Evolutionary conservation across 208 protist genomes (phyloP).

Genomic region (Acanthamoeba castellanii): DNA sequence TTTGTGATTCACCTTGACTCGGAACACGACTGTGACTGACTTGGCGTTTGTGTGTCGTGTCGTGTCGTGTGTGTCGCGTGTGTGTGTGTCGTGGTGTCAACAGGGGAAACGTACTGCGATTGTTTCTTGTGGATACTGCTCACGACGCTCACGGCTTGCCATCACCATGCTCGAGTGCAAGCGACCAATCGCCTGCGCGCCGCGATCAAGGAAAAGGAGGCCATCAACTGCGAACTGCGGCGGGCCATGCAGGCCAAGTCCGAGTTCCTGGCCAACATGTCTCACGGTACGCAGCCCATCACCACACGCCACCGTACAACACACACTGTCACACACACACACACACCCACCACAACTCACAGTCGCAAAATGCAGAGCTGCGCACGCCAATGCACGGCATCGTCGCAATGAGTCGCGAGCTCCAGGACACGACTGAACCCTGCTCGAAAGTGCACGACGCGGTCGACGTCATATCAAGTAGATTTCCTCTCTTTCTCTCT

Average conservation of each 20-base stretch:
- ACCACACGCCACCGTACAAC: too few species aligned
- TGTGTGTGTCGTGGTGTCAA: too few species aligned
- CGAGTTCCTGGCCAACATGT: slow-evolving; percentile 39
- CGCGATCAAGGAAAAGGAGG: not conserved
- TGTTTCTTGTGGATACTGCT: not conserved
- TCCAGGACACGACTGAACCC: not conserved
- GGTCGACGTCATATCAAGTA: not conserved
- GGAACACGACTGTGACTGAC: not conserved
- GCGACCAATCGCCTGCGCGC: not conserved
- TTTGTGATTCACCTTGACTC: not conserved
- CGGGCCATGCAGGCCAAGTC: slow-evolving; percentile 32
- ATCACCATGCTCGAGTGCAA: not conserved
- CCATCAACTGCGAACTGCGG: not conserved
- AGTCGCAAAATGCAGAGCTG: slow-evolving; percentile 37
- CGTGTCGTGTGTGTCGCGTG: too few species aligned
- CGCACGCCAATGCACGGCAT: slow-evolving; percentile 60
- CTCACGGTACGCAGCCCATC: not conserved
- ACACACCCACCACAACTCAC: too few species aligned
- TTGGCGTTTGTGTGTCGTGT: too few species aligned
- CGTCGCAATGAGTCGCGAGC: slow-evolving; percentile 16
- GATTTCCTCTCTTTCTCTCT: too few species aligned
- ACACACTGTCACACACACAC: too few species aligned
- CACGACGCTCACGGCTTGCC: not conserved
- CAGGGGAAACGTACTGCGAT: not conserved
- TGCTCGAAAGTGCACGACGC: not conserved